Evolutionary conservation across 768 basidiomycete genomes (phyloP), one percentile per base, ranked within the genome.

Genomic region (Chalciporus piperatus): DNA sequence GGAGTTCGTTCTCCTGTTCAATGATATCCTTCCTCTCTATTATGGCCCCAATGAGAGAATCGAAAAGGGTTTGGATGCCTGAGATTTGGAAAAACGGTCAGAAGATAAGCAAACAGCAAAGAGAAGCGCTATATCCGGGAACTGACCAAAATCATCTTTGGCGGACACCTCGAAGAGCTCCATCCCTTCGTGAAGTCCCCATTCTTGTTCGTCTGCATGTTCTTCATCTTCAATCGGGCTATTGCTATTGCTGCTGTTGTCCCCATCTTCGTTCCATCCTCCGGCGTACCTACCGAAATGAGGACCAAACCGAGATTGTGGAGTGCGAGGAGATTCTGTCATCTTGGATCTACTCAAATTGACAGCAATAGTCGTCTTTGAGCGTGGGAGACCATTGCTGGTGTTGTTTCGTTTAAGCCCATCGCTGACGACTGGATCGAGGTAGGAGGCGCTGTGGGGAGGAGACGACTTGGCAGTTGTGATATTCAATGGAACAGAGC

Each of bases 131-230:
- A 46, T 17, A 23, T 42, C 35, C 37, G 28, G 23, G 17, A 20
- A 16, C 60, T 56, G 55, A 93, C 92, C 93, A 28, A 72, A 63
- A 63, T 90, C 87, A 60, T 94, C 92, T 70, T 94, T 94, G 47
- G 94, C 88, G 40, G 91, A 94, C 17, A 96, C 91, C 65, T 96
- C 91, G 57, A 89, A 91, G 16, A 95, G 77, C 62, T 89, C 87
- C 84, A 94, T 91, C 55, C 84, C 87, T 64, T 87, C 87, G 64
- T 78, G 83, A 35, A 88, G 75, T 6, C 89, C 87, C 86, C 88
- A 90, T 63, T 87, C 87, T 37, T 73, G 72, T 3, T 72, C 72
- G 17, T 79, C 79, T 6, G 73, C 79, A 10, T 74, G 69, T 4
- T 68, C 75, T 17, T 89, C 84, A 39, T 81, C 81, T 66, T 84